Base-by-base conservation (phyloP, 2,329 filamentous ascomycete genomes). In the Bipolaris victoriae region DNA sequence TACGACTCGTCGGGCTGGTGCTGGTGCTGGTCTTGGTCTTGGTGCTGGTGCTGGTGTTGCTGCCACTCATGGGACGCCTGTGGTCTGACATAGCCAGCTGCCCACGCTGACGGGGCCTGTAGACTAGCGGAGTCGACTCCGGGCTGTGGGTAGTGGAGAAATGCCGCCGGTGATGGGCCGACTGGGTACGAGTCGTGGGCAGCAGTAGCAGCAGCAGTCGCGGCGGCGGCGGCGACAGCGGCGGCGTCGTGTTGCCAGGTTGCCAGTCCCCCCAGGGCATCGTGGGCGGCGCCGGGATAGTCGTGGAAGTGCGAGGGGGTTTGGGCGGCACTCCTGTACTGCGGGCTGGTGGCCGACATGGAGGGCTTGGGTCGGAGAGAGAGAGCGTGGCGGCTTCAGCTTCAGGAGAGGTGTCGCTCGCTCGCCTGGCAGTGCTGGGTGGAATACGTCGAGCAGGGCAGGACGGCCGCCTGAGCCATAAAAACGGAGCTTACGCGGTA, bases 341-440 rank as follows among this genome's bases (percentile, higher is more conserved):
- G 67, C 63, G 71, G 64, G 46, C 53, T 56, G 54, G 68, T 70
- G 65, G 69, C 61, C 44, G 69, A 65, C 69, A 72, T 71, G 61
- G 60, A 63, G 65, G 58, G 59, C 60, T 58, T 65, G 56, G 63
- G 65, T 7, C 64, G 69, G 67, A 62, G 64, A 50, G 67, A 63
- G 67, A 63, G 64, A 50, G 63, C 58, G 67, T 66, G 60, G 39
- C 60, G 49, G 66, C 66, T 62, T 65, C 56, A 49, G 65, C 66
- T 62, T 65, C 56, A 58, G 46, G 52, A 50, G 44, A 59, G 39
- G 55, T 57, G 57, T 63, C 55, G 58, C 63, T 66, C 61, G 64
- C 67, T 62, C 65, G 61, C 61, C 52, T 62, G 39, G 48, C 33
- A 41, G 44, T 57, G 43, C 55, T 57, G 55, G 56, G 44, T 63